These are phyloP conservation scores for Rhizophora mangle DNA, from an alignment of 345 rosid genomes.

Conservation along the genomic window DNA sequence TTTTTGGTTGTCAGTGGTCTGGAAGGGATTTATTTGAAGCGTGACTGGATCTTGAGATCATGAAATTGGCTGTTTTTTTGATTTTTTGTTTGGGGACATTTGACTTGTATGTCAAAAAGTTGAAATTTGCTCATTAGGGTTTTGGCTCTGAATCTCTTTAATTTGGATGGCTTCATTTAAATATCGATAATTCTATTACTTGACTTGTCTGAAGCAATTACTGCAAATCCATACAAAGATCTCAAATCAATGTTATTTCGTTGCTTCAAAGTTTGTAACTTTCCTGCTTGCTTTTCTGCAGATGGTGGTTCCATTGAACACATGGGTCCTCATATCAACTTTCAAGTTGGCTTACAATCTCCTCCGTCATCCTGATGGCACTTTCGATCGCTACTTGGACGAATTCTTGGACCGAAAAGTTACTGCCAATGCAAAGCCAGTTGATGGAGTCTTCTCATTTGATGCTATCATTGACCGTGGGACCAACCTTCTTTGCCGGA, in stretches of 20 bases:
- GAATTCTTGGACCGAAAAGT: conserved; percentile 90
- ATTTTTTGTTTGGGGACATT: not conserved
- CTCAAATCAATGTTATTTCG: not conserved
- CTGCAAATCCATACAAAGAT: not conserved
- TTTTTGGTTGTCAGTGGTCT: not conserved
- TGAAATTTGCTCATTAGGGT: not conserved
- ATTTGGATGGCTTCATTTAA: conserved; percentile 13
- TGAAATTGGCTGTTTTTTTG: not conserved
- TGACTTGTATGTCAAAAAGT: not conserved
- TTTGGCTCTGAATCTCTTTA: conserved; percentile 13
- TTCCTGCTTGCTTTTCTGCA: conserved; percentile 30
- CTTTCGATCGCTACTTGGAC: conserved; percentile 85
- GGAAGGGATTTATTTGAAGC: not conserved
- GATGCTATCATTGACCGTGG: conserved; percentile 63
- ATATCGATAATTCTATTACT: conserved; percentile 13
- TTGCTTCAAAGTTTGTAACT: conserved; percentile 5
- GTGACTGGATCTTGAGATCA: conserved; percentile 17
- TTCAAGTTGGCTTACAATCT: conserved; percentile 80
- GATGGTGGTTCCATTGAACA: conserved; percentile 89
- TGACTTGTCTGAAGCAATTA: not conserved
- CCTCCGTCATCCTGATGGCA: conserved; percentile 83
- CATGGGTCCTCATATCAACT: conserved; percentile 88
- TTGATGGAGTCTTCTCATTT: conserved; percentile 77
- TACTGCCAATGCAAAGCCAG: conserved; percentile 61
- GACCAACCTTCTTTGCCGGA: conserved; percentile 52